Evolutionary conservation across 495 filamentous ascomycete species (phyloP).

Genomic region (Neohortaea acidophila): DNA sequence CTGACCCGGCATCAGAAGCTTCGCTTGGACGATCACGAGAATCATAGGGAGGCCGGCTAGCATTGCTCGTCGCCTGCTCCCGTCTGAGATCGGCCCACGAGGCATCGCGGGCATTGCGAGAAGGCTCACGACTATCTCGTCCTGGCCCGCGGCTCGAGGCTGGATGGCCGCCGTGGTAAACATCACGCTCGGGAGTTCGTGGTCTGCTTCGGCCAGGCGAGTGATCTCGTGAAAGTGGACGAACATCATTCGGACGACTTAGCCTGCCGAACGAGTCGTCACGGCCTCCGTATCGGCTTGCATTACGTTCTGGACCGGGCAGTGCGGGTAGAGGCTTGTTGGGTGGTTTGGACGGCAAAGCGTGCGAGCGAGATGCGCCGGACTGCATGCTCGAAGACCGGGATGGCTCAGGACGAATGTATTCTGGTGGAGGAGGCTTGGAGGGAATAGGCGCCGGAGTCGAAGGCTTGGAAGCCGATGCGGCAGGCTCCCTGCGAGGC

Average conservation of each 20-base stretch:
- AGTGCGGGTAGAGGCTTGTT: conserved; percentile 14
- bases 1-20: not conserved
- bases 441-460: conserved; percentile 5
- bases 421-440: conserved; percentile 7
- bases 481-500: not conserved
- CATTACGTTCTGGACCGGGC: conserved; percentile 1
- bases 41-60: conserved; percentile 6
- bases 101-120: conserved; percentile 9
- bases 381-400: too few species aligned
- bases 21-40: conserved; percentile 1
- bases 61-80: conserved; percentile 2
- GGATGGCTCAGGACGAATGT: not conserved
- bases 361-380: conserved; percentile 9
- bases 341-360: conserved; percentile 15
- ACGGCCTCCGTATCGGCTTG: not conserved
- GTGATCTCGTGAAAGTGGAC: conserved; percentile 17
- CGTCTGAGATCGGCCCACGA: not conserved
- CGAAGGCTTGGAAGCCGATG: conserved; percentile 6
- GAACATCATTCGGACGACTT: conserved; percentile 20
- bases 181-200: conserved; percentile 18
- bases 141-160: conserved; percentile 10
- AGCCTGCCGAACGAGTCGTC: conserved; percentile 22
- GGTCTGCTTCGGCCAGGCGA: conserved; percentile 21
- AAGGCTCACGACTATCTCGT: conserved; percentile 17
- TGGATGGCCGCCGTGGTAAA: conserved; percentile 2